A percentile compares a stretch with the other conserved stretches of the same genome.
Evolutionary conservation across 208 protist species (phyloP).

Genomic region (Trichomonas vaginalis): DNA sequence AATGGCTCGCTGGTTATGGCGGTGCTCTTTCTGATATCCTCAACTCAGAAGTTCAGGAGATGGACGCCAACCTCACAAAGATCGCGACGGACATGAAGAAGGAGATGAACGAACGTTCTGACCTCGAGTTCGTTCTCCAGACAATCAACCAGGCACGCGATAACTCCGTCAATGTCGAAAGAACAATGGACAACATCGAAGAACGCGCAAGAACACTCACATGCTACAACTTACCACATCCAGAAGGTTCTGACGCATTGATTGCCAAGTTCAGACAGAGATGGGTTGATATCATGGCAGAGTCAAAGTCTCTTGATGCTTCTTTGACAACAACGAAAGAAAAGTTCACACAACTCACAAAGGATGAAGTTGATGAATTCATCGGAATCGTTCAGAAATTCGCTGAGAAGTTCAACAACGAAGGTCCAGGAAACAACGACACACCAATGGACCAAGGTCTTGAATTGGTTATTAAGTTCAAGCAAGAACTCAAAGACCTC

Average conservation of each 20-base stretch:
- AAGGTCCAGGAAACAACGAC: neutral
- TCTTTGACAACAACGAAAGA: neutral
- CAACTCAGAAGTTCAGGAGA: neutral
- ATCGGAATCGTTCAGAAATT: neutral
- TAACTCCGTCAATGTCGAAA: neutral
- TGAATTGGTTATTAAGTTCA: neutral
- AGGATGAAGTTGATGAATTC: neutral
- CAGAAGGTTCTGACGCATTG: neutral
- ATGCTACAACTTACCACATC: neutral
- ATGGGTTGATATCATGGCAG: neutral
- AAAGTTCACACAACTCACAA: neutral
- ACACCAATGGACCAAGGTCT: conserved; percentile 13
- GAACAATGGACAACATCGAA: neutral
- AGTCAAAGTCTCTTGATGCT: neutral
- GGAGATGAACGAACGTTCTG: neutral
- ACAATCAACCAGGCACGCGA: neutral
- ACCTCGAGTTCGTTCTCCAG: conserved; percentile 3
- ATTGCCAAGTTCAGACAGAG: neutral
- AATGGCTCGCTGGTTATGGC: neutral
- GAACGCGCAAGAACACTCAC: neutral
- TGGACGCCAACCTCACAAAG: neutral
- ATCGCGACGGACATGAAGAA: neutral
- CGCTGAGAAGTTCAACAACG: neutral
- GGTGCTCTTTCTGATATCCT: neutral
- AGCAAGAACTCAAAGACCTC: neutral